phyloP scores from a whole-genome alignment of 352 stramenopile genomes.

The Phytophthora chlamydospora region DNA sequence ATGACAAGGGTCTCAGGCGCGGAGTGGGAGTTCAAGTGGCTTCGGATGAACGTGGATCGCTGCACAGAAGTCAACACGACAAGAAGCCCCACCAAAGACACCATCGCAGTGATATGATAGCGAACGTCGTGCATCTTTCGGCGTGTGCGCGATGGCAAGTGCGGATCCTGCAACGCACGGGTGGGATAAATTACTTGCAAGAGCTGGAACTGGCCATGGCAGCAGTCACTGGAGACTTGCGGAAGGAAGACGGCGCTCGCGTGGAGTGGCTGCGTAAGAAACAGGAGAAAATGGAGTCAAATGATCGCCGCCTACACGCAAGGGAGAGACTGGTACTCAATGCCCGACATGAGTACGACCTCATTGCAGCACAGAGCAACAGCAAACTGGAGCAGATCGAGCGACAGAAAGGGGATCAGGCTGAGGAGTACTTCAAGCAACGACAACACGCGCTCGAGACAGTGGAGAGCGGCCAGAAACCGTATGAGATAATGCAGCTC shows the following conservation, averaged over 20 bases:
- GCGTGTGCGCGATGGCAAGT: conserved; percentile 53
- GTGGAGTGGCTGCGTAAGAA: conserved; percentile 55
- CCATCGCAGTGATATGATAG: conserved; percentile 1
- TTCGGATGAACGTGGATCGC: conserved; percentile 1
- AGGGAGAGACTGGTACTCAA: conserved; percentile 41
- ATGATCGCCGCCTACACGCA: conserved; percentile 27
- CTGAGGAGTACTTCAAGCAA: conserved; percentile 52
- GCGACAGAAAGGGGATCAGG: conserved; percentile 47
- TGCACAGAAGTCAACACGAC: conserved; percentile 1
- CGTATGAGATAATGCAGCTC: conserved; percentile 22
- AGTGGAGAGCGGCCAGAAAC: conserved; percentile 15
- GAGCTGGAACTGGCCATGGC: conserved; percentile 30
- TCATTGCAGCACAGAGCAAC: conserved; percentile 53
- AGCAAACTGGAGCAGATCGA: conserved; percentile 60
- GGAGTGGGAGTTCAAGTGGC: conserved; percentile 32
- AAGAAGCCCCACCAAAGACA: conserved; percentile 8
- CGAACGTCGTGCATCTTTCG: conserved; percentile 16
- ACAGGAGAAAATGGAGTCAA: conserved; percentile 35
- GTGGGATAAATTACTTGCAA: conserved; percentile 25
- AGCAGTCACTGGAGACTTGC: conserved; percentile 19
- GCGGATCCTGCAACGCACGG: conserved; percentile 47
- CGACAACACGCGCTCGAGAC: conserved; percentile 30
- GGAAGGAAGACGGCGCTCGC: conserved; percentile 34
- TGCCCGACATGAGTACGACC: conserved; percentile 54
- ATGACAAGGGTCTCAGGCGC: conserved; percentile 34